These are phyloP conservation scores for Wallemia mellicola DNA, from an alignment of 1,284 basidiomycete genomes.

Conservation along the genomic window DNA sequence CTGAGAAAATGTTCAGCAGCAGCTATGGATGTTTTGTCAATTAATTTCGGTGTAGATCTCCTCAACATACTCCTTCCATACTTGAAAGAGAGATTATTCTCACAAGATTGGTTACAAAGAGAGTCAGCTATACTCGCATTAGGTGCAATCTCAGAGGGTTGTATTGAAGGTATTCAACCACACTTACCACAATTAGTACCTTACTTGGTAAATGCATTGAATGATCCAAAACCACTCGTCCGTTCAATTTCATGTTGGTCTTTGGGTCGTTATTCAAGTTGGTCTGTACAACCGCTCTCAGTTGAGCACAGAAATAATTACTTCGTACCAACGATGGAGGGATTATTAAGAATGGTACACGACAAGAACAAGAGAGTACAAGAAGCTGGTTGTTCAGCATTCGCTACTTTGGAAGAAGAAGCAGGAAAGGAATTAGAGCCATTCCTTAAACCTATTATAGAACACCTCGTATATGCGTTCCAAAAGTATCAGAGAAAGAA, in stretches of 20 bases:
- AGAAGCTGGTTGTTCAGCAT: conserved; percentile 94
- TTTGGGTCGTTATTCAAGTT: conserved; percentile 86
- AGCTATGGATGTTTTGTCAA: conserved; percentile 83
- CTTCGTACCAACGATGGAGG: conserved; percentile 94
- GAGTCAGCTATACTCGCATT: conserved; percentile 89
- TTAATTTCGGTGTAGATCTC: conserved; percentile 61
- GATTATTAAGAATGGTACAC: conserved; percentile 82
- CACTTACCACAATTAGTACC: conserved; percentile 77
- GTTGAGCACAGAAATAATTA: conserved; percentile 63
- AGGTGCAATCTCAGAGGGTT: conserved; percentile 95
- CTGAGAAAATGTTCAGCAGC: conserved; percentile 92
- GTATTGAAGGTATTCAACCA: conserved; percentile 79
- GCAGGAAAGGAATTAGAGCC: conserved; percentile 68
- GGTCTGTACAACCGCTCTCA: conserved; percentile 46
- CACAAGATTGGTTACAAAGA: conserved; percentile 67
- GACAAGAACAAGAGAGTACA: conserved; percentile 98
- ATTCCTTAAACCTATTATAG: conserved; percentile 76
- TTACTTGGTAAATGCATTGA: conserved; percentile 65
- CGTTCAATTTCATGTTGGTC: conserved; percentile 99
- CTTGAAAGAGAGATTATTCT: conserved; percentile 80
- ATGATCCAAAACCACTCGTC: conserved; percentile 84
- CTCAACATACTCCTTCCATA: conserved; percentile 65
- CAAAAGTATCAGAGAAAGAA: conserved; percentile 99
- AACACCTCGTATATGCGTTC: conserved; percentile 83
- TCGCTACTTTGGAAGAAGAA: conserved; percentile 94